These are phyloP conservation scores for Dothistroma pini DNA, from an alignment of 2,329 filamentous ascomycete species.

Conservation along the genomic window DNA sequence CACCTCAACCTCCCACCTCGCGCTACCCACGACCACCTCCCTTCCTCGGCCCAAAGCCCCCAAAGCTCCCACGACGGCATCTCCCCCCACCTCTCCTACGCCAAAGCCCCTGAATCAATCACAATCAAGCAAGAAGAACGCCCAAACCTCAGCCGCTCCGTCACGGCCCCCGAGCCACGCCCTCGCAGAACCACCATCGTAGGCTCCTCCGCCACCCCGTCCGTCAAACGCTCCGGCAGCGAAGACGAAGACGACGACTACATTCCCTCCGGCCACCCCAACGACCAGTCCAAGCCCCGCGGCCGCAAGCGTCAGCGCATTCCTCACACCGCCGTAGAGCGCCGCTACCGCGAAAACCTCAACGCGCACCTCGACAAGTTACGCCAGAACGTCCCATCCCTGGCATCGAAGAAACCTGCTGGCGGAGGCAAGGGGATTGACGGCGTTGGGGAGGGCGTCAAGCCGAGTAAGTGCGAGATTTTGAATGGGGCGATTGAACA, in stretches of 20 bases:
- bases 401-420: constrained; percentile 25
- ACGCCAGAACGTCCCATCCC: constrained; percentile 31
- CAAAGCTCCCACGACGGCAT: constrained; percentile 21
- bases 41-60: constrained; percentile 25
- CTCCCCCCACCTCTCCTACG: constrained; percentile 16
- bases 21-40: constrained; percentile 10
- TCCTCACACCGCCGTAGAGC: constrained; percentile 36
- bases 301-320: constrained; percentile 35
- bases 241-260: constrained; percentile 33
- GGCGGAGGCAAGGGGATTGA: constrained; percentile 19
- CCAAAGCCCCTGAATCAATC: constrained; percentile 12
- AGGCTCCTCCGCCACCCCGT: constrained; percentile 12
- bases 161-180: constrained; percentile 23
- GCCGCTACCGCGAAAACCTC: constrained; percentile 37
- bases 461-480: constrained; percentile 38
- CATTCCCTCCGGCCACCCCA: constrained; percentile 15
- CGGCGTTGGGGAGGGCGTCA: constrained; percentile 25
- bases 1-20: constrained; percentile 19
- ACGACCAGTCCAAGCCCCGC: constrained; percentile 21
- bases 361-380: constrained; percentile 36
- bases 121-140: constrained; percentile 17
- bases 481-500: constrained; percentile 36
- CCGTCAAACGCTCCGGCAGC: constrained; percentile 26
- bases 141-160: constrained; percentile 25
- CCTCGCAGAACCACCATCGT: constrained; percentile 15